Percentiles rank a stretch among this genome's conserved stretches.
Evolutionary conservation across 1,284 basidiomycete species (phyloP).

Genomic region (Puccinia polysora): DNA sequence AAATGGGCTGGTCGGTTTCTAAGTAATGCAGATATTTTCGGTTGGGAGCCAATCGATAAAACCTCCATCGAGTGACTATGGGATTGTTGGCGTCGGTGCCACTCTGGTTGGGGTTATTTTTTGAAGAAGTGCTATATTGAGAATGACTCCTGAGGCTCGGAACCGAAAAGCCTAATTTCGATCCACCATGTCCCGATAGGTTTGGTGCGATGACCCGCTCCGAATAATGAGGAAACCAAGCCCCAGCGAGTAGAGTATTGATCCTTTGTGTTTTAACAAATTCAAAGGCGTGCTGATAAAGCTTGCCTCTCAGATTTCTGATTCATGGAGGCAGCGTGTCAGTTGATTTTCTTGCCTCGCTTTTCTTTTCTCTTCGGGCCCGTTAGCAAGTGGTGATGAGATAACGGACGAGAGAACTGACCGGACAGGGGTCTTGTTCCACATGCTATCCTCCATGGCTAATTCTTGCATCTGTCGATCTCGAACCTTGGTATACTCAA

Average conservation of each 20-base stretch:
- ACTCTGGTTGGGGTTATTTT: background rate
- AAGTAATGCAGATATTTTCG: conserved; percentile 74
- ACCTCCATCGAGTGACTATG: conserved; percentile 49
- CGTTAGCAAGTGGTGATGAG: too few species aligned
- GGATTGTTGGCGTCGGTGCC: conserved; percentile 24
- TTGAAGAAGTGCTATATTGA: conserved; percentile 2
- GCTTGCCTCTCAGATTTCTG: conserved; percentile 75
- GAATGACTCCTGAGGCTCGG: conserved; percentile 16
- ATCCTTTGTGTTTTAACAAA: conserved; percentile 86
- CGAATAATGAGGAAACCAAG: conserved; percentile 78
- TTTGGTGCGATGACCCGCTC: conserved; percentile 58
- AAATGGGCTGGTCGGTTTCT: conserved; percentile 70
- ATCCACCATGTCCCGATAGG: conserved; percentile 60
- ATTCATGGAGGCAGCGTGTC: too few species aligned
- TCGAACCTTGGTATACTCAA: conserved; percentile 78
- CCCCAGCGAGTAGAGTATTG: conserved; percentile 78
- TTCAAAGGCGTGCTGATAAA: conserved; percentile 86
- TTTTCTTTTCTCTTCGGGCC: too few species aligned
- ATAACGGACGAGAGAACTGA: conserved; percentile 53
- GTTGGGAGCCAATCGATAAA: conserved; percentile 57
- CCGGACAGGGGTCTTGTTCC: conserved; percentile 78
- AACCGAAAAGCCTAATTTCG: conserved; percentile 53
- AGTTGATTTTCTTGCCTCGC: too few species aligned
- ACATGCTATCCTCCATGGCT: conserved; percentile 81
- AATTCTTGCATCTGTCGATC: conserved; percentile 91